Evolutionary conservation across 371 early-diverging fungal species (phyloP).

Genomic region (Mucor velutinosus): DNA sequence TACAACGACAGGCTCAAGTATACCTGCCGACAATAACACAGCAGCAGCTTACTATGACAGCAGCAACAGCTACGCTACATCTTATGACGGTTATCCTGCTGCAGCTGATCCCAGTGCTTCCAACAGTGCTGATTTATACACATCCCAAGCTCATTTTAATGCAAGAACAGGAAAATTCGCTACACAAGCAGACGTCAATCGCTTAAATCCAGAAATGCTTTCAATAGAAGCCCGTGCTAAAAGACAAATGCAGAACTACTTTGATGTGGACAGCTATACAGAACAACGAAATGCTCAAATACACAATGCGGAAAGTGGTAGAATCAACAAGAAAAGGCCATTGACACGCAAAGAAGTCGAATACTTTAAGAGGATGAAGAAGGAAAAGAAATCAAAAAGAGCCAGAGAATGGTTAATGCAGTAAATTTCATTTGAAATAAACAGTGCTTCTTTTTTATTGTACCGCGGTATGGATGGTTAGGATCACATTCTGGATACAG

Average conservation of each 20-base stretch:
- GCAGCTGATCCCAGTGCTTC: not conserved
- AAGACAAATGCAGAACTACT: conserved; percentile 51
- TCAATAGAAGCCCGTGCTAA: conserved; percentile 43
- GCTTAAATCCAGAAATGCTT: conserved; percentile 42
- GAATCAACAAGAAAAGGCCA: conserved; percentile 26
- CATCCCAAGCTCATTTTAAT: conserved; percentile 54
- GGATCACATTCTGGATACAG: too few relatives aligned
- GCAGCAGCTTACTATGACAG: not conserved
- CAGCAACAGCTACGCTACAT: not conserved
- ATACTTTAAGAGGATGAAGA: conserved; percentile 43
- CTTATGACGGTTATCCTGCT: not conserved
- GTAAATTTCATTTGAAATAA: conserved; percentile 1
- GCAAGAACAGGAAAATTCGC: conserved; percentile 55
- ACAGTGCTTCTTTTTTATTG: not conserved
- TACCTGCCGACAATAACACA: not conserved
- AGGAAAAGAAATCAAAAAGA: conserved; percentile 46
- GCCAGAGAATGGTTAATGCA: conserved; percentile 44
- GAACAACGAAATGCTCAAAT: conserved; percentile 35
- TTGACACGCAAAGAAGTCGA: conserved; percentile 46
- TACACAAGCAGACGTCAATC: conserved; percentile 36
- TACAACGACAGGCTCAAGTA: not conserved
- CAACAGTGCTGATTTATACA: conserved; percentile 24
- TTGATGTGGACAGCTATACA: conserved; percentile 52
- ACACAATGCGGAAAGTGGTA: conserved; percentile 6
- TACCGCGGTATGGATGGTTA: too few relatives aligned